A percentile compares a stretch with the other conserved stretches of the same genome.
phyloP scores from a whole-genome alignment of 306 rosid species.

The Dalbergia cochinchinensis region DNA sequence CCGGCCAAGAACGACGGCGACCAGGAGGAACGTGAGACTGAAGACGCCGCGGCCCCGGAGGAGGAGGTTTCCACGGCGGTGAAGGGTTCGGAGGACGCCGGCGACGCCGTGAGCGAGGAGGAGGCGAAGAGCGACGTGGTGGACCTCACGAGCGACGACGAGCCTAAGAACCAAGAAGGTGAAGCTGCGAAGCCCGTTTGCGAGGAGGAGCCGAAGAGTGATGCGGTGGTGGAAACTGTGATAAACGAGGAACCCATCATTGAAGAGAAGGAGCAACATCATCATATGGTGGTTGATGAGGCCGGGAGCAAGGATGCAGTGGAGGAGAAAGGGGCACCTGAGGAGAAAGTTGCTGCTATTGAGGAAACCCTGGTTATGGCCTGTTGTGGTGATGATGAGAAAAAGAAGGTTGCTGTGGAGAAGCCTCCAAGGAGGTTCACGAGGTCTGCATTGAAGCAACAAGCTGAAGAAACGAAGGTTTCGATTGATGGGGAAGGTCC shows the following conservation, averaged over 20 bases:
- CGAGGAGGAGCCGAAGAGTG: constrained; percentile 55
- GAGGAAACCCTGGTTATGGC: not conserved
- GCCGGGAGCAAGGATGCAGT: not conserved
- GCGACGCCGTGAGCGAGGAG: constrained; percentile 61
- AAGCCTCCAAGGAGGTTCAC: constrained; percentile 66
- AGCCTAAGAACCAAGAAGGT: constrained; percentile 53
- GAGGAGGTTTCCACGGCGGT: not conserved
- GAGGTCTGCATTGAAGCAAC: constrained; percentile 65
- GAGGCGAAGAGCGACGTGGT: constrained; percentile 83
- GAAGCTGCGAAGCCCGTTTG: constrained; percentile 33
- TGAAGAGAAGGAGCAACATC: constrained; percentile 34
- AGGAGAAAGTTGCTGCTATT: not conserved
- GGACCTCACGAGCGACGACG: constrained; percentile 75
- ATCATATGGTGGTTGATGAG: constrained; percentile 29
- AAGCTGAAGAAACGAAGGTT: constrained; percentile 45
- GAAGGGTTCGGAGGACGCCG: not conserved
- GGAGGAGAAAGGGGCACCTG: constrained; percentile 24
- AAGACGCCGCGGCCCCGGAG: not conserved
- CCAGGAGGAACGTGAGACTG: not conserved
- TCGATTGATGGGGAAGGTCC: constrained; percentile 10
- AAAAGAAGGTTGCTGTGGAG: constrained; percentile 32
- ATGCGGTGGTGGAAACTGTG: constrained; percentile 39
- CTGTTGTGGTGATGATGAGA: not conserved
- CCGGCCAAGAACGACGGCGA: not conserved
- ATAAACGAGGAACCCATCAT: constrained; percentile 46